Evolutionary conservation across 23 red algal genomes (phyloP), one percentile per base, ranked within the genome.

Genomic region (Gracilaria domingensis): DNA sequence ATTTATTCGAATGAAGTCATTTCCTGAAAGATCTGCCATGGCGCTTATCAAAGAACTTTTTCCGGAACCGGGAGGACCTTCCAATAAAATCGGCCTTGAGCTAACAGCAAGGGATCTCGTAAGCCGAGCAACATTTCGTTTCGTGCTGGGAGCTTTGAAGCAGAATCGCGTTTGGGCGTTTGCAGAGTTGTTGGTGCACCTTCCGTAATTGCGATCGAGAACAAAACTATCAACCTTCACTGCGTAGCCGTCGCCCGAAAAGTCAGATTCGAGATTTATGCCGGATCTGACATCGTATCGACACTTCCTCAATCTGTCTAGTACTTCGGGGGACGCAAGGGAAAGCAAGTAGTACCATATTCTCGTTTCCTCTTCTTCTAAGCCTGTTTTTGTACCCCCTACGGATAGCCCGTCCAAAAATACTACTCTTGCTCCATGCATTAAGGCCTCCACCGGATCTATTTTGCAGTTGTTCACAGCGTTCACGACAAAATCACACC

Each of bases 11-110:
- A 87, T 75, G 56, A 99, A 75, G 4, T 34, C 32, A 51, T 58
- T 66, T 65, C 90, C 91, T 37, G 62, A 67, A 0, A 54, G n/a
- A 47, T 44, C 30, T n/a, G 97, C 97, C 20, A 99, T 21, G 0
- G 93, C 93, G 21, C 32, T 57, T 8, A 99, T 91, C 32, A 99
- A 84, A 6, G 82, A 87, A 40, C 87, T 99, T 76, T 99, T 99
- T 40, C 97, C 97, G 24, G 89, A 87, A 20, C 97, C 97, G 30
- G 97, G 97, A 62, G 94, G 90, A 28, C 97, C 97, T 79, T 99
- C 92, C 38, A 99, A 89, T 35, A 96, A 75, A 49, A 99, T 80
- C 3, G 94, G 93, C 39, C 93, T 80, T 49, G 78, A 79, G 30
- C 32, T 58, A 7, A 96, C 82, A 12, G 72, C 48, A 45, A 96